phyloP scores from a whole-genome alignment of 805 yeast genomes.

The Teunomyces aglyptinius region DNA sequence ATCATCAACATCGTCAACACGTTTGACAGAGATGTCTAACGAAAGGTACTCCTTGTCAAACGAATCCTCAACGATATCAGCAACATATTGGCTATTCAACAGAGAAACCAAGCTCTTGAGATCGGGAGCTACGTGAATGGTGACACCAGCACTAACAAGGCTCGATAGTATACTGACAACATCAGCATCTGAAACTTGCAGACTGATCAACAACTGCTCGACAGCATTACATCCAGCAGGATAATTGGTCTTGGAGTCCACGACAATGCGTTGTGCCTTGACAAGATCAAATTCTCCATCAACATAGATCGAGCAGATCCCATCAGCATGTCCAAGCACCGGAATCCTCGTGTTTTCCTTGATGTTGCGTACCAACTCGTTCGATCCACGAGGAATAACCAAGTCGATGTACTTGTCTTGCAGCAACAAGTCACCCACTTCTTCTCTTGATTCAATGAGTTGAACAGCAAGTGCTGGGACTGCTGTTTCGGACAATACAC shows the following conservation, averaged over 20 bases:
- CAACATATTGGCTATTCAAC: conserved; percentile 27
- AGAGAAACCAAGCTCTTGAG: conserved; percentile 30
- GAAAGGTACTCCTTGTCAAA: conserved; percentile 84
- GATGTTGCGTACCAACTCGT: conserved; percentile 82
- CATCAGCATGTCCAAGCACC: conserved; percentile 98
- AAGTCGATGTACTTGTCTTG: conserved; percentile 91
- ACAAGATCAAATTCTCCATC: conserved; percentile 73
- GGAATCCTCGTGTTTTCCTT: conserved; percentile 91
- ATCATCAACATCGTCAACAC: conserved; percentile 55
- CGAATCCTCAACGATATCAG: conserved; percentile 59
- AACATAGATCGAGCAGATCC: conserved; percentile 85
- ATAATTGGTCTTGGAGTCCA: conserved; percentile 91
- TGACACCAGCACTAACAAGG: conserved; percentile 65
- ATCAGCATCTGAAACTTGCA: conserved; percentile 30
- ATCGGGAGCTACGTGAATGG: conserved; percentile 64
- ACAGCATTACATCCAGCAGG: conserved; percentile 99
- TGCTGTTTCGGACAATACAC: conserved; percentile 58
- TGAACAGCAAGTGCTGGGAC: conserved; percentile 85
- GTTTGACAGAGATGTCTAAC: conserved; percentile 73
- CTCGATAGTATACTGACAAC: conserved; percentile 29
- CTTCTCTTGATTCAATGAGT: conserved; percentile 83
- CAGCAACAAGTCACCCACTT: conserved; percentile 75
- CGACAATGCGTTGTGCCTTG: conserved; percentile 71
- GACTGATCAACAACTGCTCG: conserved; percentile 75
- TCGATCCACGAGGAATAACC: conserved; percentile 98